Evolutionary conservation across 495 filamentous ascomycete species (phyloP).

Genomic region (Penicillium canescens): DNA sequence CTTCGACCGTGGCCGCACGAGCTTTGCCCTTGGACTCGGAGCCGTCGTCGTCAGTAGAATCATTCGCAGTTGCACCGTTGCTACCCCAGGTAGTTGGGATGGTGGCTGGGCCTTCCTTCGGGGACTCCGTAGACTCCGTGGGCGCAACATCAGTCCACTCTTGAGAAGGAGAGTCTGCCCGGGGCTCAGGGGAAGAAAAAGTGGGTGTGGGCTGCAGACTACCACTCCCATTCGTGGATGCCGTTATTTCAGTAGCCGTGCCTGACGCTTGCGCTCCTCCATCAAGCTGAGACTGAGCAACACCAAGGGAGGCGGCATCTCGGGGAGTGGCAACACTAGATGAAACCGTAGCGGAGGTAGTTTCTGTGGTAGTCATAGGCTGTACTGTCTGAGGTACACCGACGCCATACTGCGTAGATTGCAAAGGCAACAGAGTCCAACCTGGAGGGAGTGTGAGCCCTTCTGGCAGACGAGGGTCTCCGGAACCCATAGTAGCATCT

Average conservation of each 20-base stretch:
- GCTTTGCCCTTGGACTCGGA: slow-evolving; percentile 43
- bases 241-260: not conserved
- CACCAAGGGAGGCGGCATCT: not conserved
- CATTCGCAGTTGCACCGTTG: not conserved
- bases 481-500: slow-evolving; percentile 50
- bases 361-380: slow-evolving; percentile 13
- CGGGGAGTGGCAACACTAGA: not conserved
- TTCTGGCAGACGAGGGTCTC: slow-evolving; percentile 68
- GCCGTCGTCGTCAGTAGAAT: not conserved
- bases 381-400: slow-evolving; percentile 5
- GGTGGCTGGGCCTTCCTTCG: slow-evolving; percentile 1
- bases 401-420: slow-evolving; percentile 41
- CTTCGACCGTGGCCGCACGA: slow-evolving; percentile 51
- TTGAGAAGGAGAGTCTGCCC: slow-evolving; percentile 31
- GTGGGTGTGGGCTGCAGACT: slow-evolving; percentile 6
- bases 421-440: slow-evolving; percentile 73
- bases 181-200: slow-evolving; percentile 12
- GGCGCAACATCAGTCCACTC: slow-evolving; percentile 40
- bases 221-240: slow-evolving; percentile 16
- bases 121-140: slow-evolving; percentile 19
- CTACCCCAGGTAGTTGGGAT: slow-evolving; percentile 19
- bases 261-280: not conserved
- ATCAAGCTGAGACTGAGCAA: not conserved
- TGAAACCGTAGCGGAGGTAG: not conserved
- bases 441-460: slow-evolving; percentile 73